These are phyloP conservation scores for Erysimum pusillum DNA, from an alignment of 441 rosid species.

Conservation along the genomic window DNA sequence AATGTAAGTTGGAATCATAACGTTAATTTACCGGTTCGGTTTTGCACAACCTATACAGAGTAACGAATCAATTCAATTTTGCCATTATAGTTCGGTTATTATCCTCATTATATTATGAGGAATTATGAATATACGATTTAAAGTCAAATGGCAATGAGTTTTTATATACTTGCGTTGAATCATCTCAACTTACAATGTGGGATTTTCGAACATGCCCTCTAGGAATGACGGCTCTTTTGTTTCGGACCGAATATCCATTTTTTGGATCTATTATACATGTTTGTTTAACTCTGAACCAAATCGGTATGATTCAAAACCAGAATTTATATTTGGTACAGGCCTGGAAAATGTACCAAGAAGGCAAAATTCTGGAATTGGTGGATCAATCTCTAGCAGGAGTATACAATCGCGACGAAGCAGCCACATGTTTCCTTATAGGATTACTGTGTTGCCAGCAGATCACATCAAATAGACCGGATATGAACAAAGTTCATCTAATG, in stretches of 20 bases:
- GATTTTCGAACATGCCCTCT: too few relatives aligned
- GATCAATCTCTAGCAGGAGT: constrained; percentile 65
- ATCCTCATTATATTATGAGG: too few relatives aligned
- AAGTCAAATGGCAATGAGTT: too few relatives aligned
- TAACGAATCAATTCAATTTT: not conserved
- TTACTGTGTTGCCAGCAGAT: constrained; percentile 83
- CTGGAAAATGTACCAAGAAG: constrained; percentile 69
- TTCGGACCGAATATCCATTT: too few relatives aligned
- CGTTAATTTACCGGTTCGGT: not conserved
- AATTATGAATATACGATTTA: too few relatives aligned
- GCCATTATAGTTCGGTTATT: not conserved
- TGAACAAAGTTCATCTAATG: constrained; percentile 80
- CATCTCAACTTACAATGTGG: too few relatives aligned
- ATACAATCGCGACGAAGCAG: constrained; percentile 75
- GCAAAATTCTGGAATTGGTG: constrained; percentile 67
- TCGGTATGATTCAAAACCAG: not conserved
- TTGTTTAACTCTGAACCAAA: not conserved
- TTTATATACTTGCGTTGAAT: too few relatives aligned
- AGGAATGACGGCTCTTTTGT: too few relatives aligned
- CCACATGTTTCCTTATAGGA: constrained; percentile 82
- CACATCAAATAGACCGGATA: constrained; percentile 71
- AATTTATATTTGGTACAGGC: constrained; percentile 53
- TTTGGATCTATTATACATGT: too few relatives aligned
- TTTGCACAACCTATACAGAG: constrained; percentile 1
- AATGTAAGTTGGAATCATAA: constrained; percentile 68